Evolutionary conservation across 2,329 filamentous ascomycete species (phyloP).

Genomic region (Clarireedia paspali): DNA sequence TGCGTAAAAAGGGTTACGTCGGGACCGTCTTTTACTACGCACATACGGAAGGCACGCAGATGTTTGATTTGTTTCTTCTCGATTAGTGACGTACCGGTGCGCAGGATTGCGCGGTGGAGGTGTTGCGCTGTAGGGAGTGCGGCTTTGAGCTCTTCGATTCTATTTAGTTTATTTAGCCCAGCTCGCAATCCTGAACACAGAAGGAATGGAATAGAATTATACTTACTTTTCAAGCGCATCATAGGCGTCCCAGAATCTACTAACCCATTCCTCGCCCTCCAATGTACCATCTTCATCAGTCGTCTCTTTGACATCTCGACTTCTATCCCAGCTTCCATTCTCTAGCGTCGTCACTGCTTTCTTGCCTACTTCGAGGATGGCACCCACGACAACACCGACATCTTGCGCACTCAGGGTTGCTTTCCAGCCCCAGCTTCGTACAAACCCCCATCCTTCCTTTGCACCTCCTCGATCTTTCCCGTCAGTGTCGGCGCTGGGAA

Average conservation of each 20-base stretch:
- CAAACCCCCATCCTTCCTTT: constrained; percentile 94
- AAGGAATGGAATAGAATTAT: not conserved
- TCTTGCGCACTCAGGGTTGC: constrained; percentile 90
- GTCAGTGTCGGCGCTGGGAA: constrained; percentile 69
- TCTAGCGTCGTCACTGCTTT: constrained; percentile 23
- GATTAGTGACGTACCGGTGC: constrained; percentile 83
- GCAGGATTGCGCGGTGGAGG: constrained; percentile 85
- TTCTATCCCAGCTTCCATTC: constrained; percentile 25
- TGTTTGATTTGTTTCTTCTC: constrained; percentile 93
- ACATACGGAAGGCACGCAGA: constrained; percentile 87
- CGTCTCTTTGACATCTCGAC: constrained; percentile 37
- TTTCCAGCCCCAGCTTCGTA: constrained; percentile 95
- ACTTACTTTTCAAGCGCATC: constrained; percentile 61
- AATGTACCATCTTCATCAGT: constrained; percentile 37
- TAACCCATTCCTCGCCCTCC: constrained; percentile 57
- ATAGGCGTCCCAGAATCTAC: constrained; percentile 64
- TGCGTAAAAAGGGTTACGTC: constrained; percentile 90
- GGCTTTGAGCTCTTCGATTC: constrained; percentile 67
- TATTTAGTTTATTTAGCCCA: constrained; percentile 36
- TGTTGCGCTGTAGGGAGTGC: constrained; percentile 80
- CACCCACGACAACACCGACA: constrained; percentile 85
- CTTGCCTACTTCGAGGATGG: constrained; percentile 85
- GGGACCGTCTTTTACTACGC: constrained; percentile 88
- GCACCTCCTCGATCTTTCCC: constrained; percentile 60
- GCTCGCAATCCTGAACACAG: constrained; percentile 25